A percentile compares a stretch with the other conserved stretches of the same genome.
Conservation (phyloP, 345 rosid genomes). For the Eucalyptus shirleyi region DNA sequence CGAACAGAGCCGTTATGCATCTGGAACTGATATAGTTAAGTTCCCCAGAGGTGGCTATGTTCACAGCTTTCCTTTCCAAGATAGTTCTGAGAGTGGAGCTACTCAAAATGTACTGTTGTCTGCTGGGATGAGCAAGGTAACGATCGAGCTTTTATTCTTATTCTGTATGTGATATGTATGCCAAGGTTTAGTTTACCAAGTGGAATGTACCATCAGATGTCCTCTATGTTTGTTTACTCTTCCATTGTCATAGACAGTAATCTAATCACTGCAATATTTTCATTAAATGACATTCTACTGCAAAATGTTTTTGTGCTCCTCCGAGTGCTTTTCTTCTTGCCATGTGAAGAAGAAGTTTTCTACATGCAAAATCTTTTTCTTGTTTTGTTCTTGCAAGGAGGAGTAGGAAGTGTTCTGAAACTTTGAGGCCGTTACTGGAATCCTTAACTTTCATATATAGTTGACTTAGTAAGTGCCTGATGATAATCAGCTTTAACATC, state of each 20-base stretch:
- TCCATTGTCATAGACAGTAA: neutral
- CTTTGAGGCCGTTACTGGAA: neutral
- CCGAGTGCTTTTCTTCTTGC: neutral
- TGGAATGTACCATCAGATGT: neutral
- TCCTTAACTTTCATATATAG: neutral
- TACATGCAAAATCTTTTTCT: neutral
- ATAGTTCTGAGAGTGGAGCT: slow-evolving; percentile 97
- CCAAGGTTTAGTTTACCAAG: neutral
- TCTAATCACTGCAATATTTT: neutral
- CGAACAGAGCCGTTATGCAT: slow-evolving; percentile 97
- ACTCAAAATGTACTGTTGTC: slow-evolving; percentile 62
- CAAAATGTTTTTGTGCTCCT: neutral
- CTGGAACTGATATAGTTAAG: slow-evolving; percentile 89
- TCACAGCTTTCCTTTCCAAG: slow-evolving; percentile 82
- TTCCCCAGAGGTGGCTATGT: slow-evolving; percentile 84
- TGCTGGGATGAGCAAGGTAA: neutral
- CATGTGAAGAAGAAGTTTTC: neutral
- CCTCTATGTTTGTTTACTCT: neutral
- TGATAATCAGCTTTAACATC: neutral
- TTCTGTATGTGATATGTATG: neutral
- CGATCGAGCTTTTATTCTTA: neutral
- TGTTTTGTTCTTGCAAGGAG: neutral
- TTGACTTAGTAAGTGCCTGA: neutral
- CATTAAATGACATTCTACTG: neutral
- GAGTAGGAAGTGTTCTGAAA: neutral